Evolutionary conservation across 2,329 filamentous ascomycete species (phyloP).

Genomic region (Claviceps monticola): DNA sequence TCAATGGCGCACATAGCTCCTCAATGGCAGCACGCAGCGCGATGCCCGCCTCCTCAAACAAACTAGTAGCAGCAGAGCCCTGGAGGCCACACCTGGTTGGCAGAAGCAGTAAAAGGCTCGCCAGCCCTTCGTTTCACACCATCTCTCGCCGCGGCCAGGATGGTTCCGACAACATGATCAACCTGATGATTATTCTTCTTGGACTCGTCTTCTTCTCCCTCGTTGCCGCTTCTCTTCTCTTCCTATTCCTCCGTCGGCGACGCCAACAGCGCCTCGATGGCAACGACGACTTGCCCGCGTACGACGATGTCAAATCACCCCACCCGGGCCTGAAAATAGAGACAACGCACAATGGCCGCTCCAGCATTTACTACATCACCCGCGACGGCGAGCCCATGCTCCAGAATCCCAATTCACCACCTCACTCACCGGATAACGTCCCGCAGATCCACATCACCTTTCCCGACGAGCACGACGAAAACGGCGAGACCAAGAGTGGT

Average conservation of each 20-base stretch:
- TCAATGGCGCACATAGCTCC: constrained; percentile 2
- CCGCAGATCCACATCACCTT: constrained; percentile 98
- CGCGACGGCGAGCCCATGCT: constrained; percentile 66
- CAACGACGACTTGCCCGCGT: constrained; percentile 49
- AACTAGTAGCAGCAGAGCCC: constrained; percentile 4
- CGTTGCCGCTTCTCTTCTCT: constrained; percentile 50
- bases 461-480: constrained; percentile 83
- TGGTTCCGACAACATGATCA: constrained; percentile 49
- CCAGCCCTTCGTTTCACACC: constrained; percentile 5
- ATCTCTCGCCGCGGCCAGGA: constrained; percentile 17
- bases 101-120: constrained; percentile 2
- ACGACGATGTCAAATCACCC: constrained; percentile 46
- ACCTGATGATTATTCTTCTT: constrained; percentile 67
- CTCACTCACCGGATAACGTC: constrained; percentile 66
- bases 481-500: constrained; percentile 68
- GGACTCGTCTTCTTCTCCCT: constrained; percentile 63
- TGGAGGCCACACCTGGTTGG: constrained; percentile 6
- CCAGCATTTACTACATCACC: constrained; percentile 64
- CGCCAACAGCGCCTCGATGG: constrained; percentile 28
- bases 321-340: constrained; percentile 43
- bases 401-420: constrained; percentile 59
- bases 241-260: constrained; percentile 56
- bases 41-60: constrained; percentile 3
- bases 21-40: constrained; percentile 5
- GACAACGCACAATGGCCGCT: constrained; percentile 39